These are phyloP conservation scores for Aspergillus sp. DNA, from an alignment of 2,329 filamentous ascomycete genomes.

Conservation along the genomic window DNA sequence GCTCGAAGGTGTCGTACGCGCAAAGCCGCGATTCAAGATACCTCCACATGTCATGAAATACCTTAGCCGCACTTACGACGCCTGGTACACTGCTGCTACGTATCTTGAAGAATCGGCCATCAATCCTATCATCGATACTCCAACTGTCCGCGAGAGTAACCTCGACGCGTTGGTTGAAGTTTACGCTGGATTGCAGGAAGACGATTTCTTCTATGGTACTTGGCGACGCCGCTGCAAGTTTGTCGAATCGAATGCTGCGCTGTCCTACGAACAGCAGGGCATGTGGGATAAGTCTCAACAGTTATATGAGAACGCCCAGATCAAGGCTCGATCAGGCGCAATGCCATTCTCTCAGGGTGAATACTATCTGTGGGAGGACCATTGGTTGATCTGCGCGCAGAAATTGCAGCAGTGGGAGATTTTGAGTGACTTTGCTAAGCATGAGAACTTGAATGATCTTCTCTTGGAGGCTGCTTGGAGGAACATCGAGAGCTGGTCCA, in stretches of 20 bases:
- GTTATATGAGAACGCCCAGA: slow-evolving; percentile 93
- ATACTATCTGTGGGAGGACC: slow-evolving; percentile 99
- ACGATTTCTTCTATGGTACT: slow-evolving; percentile 95
- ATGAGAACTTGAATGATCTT: slow-evolving; percentile 97
- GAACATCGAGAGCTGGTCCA: slow-evolving; percentile 92
- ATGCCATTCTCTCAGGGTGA: slow-evolving; percentile 94
- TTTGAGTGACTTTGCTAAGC: slow-evolving; percentile 93
- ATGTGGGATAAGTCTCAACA: slow-evolving; percentile 99
- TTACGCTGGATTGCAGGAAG: slow-evolving; percentile 86
- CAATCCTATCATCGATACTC: slow-evolving; percentile 78
- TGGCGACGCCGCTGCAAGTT: slow-evolving; percentile 95
- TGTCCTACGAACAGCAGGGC: slow-evolving; percentile 97
- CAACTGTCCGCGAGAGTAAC: slow-evolving; percentile 85
- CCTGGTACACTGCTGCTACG: slow-evolving; percentile 91
- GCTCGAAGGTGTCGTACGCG: slow-evolving; percentile 80
- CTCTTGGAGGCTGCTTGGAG: slow-evolving; percentile 95
- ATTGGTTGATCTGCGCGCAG: slow-evolving; percentile 96
- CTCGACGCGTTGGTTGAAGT: slow-evolving; percentile 93
- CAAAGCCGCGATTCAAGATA: slow-evolving; percentile 84
- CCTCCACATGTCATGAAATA: slow-evolving; percentile 97
- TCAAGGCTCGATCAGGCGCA: slow-evolving; percentile 94
- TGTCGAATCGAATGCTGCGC: slow-evolving; percentile 92
- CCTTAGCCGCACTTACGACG: slow-evolving; percentile 87
- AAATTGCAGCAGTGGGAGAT: slow-evolving; percentile 99
- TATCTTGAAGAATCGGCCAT: slow-evolving; percentile 89